Conservation (phyloP, 2,329 filamentous ascomycete species). For the Epichloe glyceriae region DNA sequence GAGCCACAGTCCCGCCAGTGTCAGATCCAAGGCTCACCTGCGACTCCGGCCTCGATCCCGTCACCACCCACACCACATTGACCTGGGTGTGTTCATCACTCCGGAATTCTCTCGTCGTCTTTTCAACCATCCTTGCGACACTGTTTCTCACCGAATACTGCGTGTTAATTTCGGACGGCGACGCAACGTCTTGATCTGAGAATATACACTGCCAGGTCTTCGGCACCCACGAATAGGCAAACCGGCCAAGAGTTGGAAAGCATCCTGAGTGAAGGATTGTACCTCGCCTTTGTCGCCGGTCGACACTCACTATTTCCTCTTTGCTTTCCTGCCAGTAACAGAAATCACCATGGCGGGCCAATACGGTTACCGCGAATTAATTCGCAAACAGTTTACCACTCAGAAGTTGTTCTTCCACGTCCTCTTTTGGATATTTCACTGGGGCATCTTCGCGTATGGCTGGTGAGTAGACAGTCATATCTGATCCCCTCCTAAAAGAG, state of each 20-base stretch:
- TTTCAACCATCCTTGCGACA: not conserved
- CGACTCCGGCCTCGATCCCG: not conserved
- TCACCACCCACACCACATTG: not conserved
- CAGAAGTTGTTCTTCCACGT: conserved; percentile 68
- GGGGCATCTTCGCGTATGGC: conserved; percentile 67
- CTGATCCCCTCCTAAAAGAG: not conserved
- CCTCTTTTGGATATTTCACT: conserved; percentile 69
- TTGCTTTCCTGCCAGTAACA: conserved; percentile 5
- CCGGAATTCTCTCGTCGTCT: not conserved
- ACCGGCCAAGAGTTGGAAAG: not conserved
- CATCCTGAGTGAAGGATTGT: not conserved
- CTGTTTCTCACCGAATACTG: conserved; percentile 1
- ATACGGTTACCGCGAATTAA: conserved; percentile 28
- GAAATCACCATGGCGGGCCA: conserved; percentile 21
- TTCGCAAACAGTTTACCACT: conserved; percentile 53
- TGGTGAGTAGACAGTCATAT: conserved; percentile 46
- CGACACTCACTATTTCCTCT: conserved; percentile 28
- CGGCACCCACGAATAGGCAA: too few relatives aligned
- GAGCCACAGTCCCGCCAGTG: conserved; percentile 1
- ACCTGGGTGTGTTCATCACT: not conserved
- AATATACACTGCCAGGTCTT: too few relatives aligned
- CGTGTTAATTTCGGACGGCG: too few relatives aligned
- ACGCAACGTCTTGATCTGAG: too few relatives aligned
- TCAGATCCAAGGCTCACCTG: not conserved
- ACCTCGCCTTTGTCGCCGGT: conserved; percentile 34